A percentile compares a stretch with the other conserved stretches of the same genome.
Evolutionary conservation across 2,329 filamentous ascomycete species (phyloP).

Genomic region (Huntiella bhutanensis): DNA sequence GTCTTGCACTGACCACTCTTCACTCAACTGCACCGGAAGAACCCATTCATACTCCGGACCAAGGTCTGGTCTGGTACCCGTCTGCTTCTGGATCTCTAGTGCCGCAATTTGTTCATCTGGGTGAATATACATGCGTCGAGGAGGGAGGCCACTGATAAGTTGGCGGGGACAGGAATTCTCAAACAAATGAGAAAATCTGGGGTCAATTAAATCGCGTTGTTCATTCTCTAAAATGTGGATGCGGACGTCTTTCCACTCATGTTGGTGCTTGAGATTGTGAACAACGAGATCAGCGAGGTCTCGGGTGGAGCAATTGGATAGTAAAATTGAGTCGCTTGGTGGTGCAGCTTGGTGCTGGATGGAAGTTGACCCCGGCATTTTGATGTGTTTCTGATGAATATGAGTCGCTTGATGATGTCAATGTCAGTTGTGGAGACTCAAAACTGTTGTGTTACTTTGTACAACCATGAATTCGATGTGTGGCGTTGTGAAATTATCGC

Average conservation of each 20-base stretch:
- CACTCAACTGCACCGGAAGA: constrained; percentile 50
- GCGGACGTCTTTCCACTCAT: constrained; percentile 49
- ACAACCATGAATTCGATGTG: too few species aligned
- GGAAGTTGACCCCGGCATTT: neutral
- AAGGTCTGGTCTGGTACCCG: constrained; percentile 26
- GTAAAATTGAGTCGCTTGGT: neutral
- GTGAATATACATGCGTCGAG: constrained; percentile 55
- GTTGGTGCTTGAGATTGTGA: constrained; percentile 56
- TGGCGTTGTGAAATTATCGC: too few species aligned
- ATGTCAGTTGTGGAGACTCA: too few species aligned
- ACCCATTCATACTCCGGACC: constrained; percentile 55
- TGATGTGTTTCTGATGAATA: too few species aligned
- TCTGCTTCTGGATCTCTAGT: constrained; percentile 38
- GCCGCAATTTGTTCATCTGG: constrained; percentile 66
- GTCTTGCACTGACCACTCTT: constrained; percentile 49
- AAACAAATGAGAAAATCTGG: constrained; percentile 3
- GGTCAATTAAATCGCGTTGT: constrained; percentile 1
- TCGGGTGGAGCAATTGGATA: constrained; percentile 6
- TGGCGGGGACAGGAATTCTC: constrained; percentile 24
- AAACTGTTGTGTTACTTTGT: too few species aligned
- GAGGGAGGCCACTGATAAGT: constrained; percentile 54
- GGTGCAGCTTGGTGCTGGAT: neutral
- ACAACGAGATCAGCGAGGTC: constrained; percentile 30
- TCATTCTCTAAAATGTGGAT: constrained; percentile 25
- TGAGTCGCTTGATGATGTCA: too few species aligned